Evolutionary conservation across 768 basidiomycete genomes (phyloP).

Genomic region (Trametes gibbosa): DNA sequence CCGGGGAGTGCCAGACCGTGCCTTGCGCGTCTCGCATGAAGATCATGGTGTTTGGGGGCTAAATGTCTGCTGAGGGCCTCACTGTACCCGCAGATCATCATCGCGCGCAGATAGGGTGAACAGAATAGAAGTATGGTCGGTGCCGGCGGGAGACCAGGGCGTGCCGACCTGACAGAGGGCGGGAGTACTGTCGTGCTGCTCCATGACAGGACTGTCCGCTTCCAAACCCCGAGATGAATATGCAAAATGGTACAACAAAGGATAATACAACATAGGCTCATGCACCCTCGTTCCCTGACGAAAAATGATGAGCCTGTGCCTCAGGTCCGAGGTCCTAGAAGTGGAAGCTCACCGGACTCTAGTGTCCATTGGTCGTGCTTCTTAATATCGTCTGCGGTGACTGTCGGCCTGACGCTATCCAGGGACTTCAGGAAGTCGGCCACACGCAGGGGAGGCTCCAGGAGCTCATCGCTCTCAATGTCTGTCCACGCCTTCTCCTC

Average conservation of each 20-base stretch:
- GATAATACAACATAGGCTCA: conserved; percentile 14
- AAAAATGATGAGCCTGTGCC: background rate
- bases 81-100: background rate
- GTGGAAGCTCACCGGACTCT: conserved; percentile 61
- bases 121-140: background rate
- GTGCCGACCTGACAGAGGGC: conserved; percentile 1
- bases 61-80: background rate
- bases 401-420: conserved; percentile 79
- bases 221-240: conserved; percentile 10
- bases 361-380: conserved; percentile 81
- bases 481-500: conserved; percentile 89
- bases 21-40: background rate
- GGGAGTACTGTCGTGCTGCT: background rate
- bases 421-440: conserved; percentile 83
- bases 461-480: conserved; percentile 80
- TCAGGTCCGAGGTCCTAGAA: background rate
- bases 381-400: conserved; percentile 84
- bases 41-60: background rate
- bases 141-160: background rate
- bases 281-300: conserved; percentile 27
- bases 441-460: conserved; percentile 81
- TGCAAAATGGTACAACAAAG: conserved; percentile 14
- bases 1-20: background rate
- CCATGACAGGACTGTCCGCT: background rate
- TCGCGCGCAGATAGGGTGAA: conserved; percentile 4